These are phyloP conservation scores for Entomortierella chlamydospora DNA, from an alignment of 192 early-diverging fungal genomes.

Conservation along the genomic window DNA sequence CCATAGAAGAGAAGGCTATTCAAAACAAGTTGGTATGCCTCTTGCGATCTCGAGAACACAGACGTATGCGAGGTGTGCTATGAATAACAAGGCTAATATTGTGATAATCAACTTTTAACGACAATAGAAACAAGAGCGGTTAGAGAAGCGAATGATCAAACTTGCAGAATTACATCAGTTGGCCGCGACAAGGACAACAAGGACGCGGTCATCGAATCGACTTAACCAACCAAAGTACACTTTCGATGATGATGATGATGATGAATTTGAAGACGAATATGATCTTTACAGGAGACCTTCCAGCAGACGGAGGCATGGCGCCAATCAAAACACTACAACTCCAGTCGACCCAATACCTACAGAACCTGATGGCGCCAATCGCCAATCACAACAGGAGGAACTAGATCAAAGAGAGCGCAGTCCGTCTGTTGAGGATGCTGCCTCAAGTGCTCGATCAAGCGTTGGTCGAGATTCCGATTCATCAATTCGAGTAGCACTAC, in stretches of 20 bases:
- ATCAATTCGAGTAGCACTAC: constrained; percentile 31
- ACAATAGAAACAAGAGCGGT: constrained; percentile 33
- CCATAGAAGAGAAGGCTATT: constrained; percentile 25
- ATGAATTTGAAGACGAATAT: constrained; percentile 41
- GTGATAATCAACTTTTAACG: background rate
- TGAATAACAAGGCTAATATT: background rate
- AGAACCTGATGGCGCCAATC: background rate
- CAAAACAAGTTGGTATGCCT: constrained; percentile 21
- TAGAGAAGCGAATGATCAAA: constrained; percentile 25
- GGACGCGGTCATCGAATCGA: constrained; percentile 46
- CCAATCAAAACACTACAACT: background rate
- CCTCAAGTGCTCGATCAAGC: constrained; percentile 29
- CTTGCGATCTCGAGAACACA: background rate
- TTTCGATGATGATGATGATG: constrained; percentile 43
- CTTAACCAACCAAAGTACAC: constrained; percentile 40
- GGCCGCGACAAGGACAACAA: constrained; percentile 41
- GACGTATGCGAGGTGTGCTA: background rate
- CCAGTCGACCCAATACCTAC: background rate
- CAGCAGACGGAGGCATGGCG: constrained; percentile 17
- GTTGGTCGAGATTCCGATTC: constrained; percentile 41
- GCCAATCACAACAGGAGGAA: background rate
- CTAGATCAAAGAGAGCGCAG: background rate
- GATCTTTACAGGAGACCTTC: constrained; percentile 26
- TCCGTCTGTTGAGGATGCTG: constrained; percentile 5
- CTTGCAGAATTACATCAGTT: constrained; percentile 39